Percentiles rank a stretch among this genome's conserved stretches.
phyloP scores from a whole-genome alignment of 306 rosid species.

The Luffa aegyptiaca region DNA sequence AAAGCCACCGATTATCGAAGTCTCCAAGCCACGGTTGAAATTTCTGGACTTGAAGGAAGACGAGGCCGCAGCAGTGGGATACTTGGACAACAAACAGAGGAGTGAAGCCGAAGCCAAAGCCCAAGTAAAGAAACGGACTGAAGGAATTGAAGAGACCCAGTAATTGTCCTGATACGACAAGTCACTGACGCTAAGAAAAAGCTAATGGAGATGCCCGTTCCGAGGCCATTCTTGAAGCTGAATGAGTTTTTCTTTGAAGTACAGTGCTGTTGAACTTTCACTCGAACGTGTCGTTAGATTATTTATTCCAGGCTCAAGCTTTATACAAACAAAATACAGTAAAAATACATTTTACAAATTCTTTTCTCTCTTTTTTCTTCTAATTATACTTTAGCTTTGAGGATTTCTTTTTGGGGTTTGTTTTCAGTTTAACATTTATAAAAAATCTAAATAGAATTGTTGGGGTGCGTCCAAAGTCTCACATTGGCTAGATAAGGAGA shows the following conservation, averaged over 20 bases:
- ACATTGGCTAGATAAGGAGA: too few species aligned
- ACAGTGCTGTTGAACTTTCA: neutral
- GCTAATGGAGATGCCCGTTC: neutral
- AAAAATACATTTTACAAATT: too few species aligned
- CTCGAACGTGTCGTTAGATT: neutral
- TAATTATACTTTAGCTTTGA: too few species aligned
- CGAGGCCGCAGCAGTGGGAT: neutral
- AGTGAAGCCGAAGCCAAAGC: neutral
- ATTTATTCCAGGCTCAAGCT: neutral
- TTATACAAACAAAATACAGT: neutral
- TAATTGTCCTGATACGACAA: neutral
- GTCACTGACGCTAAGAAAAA: neutral
- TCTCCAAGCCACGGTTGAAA: neutral
- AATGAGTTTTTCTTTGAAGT: neutral
- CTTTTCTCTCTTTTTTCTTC: too few species aligned
- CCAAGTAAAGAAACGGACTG: neutral
- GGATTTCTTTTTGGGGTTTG: too few species aligned
- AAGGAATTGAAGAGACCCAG: neutral
- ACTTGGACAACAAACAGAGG: neutral
- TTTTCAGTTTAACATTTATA: too few species aligned
- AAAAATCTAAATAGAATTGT: too few species aligned
- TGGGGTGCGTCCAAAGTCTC: too few species aligned
- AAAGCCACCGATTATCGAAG: neutral
- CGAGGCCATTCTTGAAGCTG: neutral
- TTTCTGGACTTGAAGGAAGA: neutral